Conservation (phyloP, 331 rosid genomes). For the Spiraea crenata region DNA sequence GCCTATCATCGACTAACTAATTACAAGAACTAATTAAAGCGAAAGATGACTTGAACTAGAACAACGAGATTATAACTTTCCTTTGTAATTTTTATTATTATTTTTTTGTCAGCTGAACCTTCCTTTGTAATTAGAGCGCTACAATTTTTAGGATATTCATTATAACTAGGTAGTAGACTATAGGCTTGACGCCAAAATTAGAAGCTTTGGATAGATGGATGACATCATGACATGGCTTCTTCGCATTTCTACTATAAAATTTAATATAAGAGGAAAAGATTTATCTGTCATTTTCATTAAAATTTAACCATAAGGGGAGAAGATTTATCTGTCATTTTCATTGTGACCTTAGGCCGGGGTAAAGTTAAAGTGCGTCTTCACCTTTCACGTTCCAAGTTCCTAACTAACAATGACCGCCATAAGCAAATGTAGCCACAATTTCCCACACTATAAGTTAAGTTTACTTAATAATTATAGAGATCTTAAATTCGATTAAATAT, state of each 20-base stretch:
- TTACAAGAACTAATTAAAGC: too few relatives aligned
- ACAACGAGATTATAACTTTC: too few relatives aligned
- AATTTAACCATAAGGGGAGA: not conserved
- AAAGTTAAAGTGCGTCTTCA: not conserved
- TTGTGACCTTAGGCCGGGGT: not conserved
- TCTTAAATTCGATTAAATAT: too few relatives aligned
- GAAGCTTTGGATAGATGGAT: not conserved
- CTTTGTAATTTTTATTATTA: too few relatives aligned
- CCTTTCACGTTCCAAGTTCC: not conserved
- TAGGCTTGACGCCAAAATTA: not conserved
- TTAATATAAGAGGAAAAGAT: not conserved
- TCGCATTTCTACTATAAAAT: not conserved
- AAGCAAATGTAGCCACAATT: not conserved
- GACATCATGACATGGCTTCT: not conserved
- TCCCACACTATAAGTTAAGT: constrained; percentile 37
- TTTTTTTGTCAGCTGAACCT: too few relatives aligned
- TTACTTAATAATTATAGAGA: not conserved
- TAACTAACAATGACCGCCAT: not conserved
- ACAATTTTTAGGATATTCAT: not conserved
- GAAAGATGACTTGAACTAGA: too few relatives aligned
- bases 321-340: not conserved
- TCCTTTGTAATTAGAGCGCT: too few relatives aligned
- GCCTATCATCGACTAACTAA: too few relatives aligned
- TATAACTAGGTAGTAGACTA: not conserved
- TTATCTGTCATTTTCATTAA: not conserved